Base-by-base conservation (phyloP, 2,329 filamentous ascomycete species). In the Penicillium sp. region DNA sequence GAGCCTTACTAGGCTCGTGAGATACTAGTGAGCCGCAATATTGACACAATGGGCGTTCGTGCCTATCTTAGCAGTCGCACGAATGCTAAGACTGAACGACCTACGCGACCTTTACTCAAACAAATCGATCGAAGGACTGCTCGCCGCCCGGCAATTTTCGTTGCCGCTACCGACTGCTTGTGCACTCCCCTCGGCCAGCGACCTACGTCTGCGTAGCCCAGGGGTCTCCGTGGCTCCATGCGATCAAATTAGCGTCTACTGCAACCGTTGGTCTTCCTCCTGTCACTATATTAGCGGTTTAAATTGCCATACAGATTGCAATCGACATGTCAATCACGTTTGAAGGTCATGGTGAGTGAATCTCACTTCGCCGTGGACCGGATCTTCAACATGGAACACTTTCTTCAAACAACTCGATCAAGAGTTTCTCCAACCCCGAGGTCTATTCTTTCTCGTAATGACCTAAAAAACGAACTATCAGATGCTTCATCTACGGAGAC, bases 361-460 rank as follows among this genome's bases (percentile, higher is more conserved):
- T 60, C 9, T 71, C 72, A 46, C 43, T 59, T 64, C 18, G 23
- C 36, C 18, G n/a, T 21, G 4, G 6, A 42, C 2, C 7, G 1
- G 8, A 4, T 23, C 10, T 18, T 26, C 29, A 23, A 29, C 8
- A 12, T 29, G 21, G 0, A 85, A 84, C 59, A 69, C 64, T 0
- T 85, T 82, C 61, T 74, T 86, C 15, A 76, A 84, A 57, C 68
- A 72, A 33, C 74, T 83, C 59, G 86, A 85, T 60, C 71, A 77
- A 8, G 72, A 79, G 3, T 77, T 83, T 53, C 86, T 86, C 65
- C 75, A 74, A 43, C 82, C 83, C 0, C 76, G 75, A 2, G 83
- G 83, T 0, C 72, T 85, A 0, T 81, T 78, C 65, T 78, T 75
- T 53, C 69, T 82, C 18, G 72, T 86, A 34, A 76, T 85, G 69